Evolutionary conservation across 129 eudicot species (phyloP).

Genomic region (Flaveria brownii): DNA sequence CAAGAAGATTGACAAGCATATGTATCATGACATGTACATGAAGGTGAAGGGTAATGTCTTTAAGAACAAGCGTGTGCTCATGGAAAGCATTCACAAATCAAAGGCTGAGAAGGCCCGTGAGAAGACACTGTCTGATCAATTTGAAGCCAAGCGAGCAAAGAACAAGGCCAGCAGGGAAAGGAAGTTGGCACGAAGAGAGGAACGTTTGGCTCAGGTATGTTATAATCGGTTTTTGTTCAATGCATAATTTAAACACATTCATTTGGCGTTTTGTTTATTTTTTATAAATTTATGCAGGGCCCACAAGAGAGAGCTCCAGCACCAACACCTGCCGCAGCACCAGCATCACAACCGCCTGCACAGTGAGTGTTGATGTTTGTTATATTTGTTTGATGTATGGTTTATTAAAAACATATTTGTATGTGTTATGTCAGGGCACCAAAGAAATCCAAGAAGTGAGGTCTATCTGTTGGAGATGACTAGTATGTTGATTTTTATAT

Average conservation of each 20-base stretch:
- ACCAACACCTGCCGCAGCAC: constrained; percentile 34
- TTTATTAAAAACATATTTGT: not conserved
- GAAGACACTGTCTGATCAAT: constrained; percentile 87
- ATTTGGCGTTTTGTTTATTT: not conserved
- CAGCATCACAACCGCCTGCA: constrained; percentile 40
- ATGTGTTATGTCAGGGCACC: constrained; percentile 44
- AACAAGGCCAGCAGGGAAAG: constrained; percentile 99
- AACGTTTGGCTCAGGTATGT: constrained; percentile 78
- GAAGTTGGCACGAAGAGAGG: constrained; percentile 87
- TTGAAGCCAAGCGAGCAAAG: constrained; percentile 95
- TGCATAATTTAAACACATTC: not conserved
- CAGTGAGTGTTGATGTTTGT: constrained; percentile 37
- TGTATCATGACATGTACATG: constrained; percentile 99
- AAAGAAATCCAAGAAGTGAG: constrained; percentile 82
- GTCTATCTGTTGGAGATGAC: constrained; percentile 13
- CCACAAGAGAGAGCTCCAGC: constrained; percentile 52
- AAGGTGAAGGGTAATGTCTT: constrained; percentile 94
- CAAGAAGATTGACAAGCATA: constrained; percentile 95
- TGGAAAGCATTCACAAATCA: constrained; percentile 93
- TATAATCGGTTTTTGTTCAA: not conserved
- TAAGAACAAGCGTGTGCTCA: constrained; percentile 92
- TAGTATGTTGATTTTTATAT: not conserved
- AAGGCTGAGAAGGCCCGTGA: constrained; percentile 99
- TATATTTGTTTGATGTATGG: not conserved
- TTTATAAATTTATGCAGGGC: constrained; percentile 31